These are phyloP conservation scores for Pythium scleroteichum DNA, from an alignment of 352 stramenopile genomes.

Conservation along the genomic window DNA sequence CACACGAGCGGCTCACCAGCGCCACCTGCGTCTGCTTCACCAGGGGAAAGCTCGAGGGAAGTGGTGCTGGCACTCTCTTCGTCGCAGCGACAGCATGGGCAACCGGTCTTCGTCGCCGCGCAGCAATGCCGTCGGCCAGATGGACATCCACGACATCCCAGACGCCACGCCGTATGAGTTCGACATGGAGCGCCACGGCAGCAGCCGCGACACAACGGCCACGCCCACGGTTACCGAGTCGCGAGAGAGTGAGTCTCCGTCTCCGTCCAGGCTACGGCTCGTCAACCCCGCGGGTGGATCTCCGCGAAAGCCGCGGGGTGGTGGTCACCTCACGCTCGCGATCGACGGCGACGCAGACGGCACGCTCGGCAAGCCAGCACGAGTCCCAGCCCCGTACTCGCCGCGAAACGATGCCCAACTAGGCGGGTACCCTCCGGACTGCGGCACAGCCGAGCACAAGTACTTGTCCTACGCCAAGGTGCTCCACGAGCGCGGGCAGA, in stretches of 20 bases:
- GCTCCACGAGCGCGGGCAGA: slow-evolving; percentile 61
- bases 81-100: slow-evolving; percentile 12
- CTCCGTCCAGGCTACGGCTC: slow-evolving; percentile 9
- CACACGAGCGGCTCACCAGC: no score
- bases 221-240: slow-evolving; percentile 7
- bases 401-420: slow-evolving; percentile 61
- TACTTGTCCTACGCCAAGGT: slow-evolving; percentile 83
- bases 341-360: slow-evolving; percentile 5
- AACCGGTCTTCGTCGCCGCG: slow-evolving; percentile 17
- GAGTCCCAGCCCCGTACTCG: slow-evolving; percentile 22
- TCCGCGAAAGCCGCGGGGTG: slow-evolving; percentile 4
- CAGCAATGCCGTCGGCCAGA: slow-evolving; percentile 8
- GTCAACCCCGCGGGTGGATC: neutral
- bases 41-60: no score
- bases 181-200: slow-evolving; percentile 13
- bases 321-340: slow-evolving; percentile 13
- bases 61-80: neutral
- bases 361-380: neutral
- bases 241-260: slow-evolving; percentile 18
- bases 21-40: no score
- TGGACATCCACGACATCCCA: slow-evolving; percentile 18
- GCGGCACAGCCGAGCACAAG: slow-evolving; percentile 69
- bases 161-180: neutral
- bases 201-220: slow-evolving; percentile 4
- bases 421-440: slow-evolving; percentile 73